Conservation (phyloP, 495 filamentous ascomycete species). For the Rusavskia elegans region DNA sequence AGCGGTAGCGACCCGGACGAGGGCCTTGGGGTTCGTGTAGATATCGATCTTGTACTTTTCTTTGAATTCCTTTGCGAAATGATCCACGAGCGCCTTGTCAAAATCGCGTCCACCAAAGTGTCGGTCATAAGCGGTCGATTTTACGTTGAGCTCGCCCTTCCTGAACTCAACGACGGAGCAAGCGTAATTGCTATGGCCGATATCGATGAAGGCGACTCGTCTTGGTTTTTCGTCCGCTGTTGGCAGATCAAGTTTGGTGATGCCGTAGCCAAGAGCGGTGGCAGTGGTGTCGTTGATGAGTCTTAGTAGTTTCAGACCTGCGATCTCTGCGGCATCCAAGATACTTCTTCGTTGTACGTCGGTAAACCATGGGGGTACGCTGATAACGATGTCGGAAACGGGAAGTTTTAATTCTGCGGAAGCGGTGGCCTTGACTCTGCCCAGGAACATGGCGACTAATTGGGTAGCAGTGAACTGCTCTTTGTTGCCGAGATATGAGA, state of each 20-base stretch:
- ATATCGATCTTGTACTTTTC: constrained; percentile 88
- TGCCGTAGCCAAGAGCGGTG: constrained; percentile 89
- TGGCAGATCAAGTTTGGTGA: constrained; percentile 91
- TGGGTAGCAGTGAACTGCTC: constrained; percentile 84
- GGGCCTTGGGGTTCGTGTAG: constrained; percentile 72
- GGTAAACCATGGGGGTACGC: constrained; percentile 93
- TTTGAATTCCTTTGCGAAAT: constrained; percentile 89
- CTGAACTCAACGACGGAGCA: constrained; percentile 88
- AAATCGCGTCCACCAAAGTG: constrained; percentile 98
- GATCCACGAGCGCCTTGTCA: constrained; percentile 84
- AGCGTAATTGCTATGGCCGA: constrained; percentile 92
- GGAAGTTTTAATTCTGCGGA: constrained; percentile 77
- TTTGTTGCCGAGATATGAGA: constrained; percentile 86
- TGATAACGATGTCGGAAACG: constrained; percentile 89
- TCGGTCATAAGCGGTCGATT: constrained; percentile 83
- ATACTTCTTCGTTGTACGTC: constrained; percentile 80
- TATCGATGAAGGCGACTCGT: constrained; percentile 84
- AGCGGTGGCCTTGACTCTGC: constrained; percentile 81
- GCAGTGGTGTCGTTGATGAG: constrained; percentile 98
- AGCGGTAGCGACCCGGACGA: constrained; percentile 67
- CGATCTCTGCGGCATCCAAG: constrained; percentile 87
- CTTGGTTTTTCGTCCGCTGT: constrained; percentile 80
- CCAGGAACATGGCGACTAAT: constrained; percentile 86
- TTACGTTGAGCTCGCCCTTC: constrained; percentile 91
- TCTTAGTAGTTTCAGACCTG: constrained; percentile 79